Base-by-base conservation (phyloP, 192 early-diverging fungal species). In the Linnemannia elongata region DNA sequence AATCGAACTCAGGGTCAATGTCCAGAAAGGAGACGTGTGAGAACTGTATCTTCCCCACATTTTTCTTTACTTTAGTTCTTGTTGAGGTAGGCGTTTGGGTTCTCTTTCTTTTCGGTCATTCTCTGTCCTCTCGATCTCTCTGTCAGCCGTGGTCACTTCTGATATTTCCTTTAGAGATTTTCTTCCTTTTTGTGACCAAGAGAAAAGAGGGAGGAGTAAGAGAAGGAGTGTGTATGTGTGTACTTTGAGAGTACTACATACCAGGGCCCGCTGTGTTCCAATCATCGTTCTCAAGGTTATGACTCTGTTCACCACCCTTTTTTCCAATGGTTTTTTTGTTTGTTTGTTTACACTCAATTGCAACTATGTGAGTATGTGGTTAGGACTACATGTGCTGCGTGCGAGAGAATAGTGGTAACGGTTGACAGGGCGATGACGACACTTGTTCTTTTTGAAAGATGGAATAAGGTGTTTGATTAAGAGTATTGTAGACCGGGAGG, bases 321-420 rank as follows among this genome's bases (percentile, higher is more conserved):
- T 45, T 52, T 74, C 12, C 44, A 17, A 44, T 52, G 6, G 2
- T 27, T 52, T 33, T n/a, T n/a, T n/a, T n/a, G n/a, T n/a, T 33
- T 74, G 38, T 74, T 74, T 74, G 18, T 52, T 52, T 30, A 76
- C 57, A 55, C 20, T 52, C 49, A 52, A 52, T 4, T 52, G 49
- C 49, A 52, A 52, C 18, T 22, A 20, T 52, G 18, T 52, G 20
- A 6, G 18, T 52, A 52, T 52, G 49, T 52, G 49, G 49, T 52
- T 52, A 52, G 49, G 5, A 52, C 49, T 52, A 52, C 49, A 52
- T 52, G 49, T 52, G 49, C 49, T 52, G 49, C 49, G 49, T 52
- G 49, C 49, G 49, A 52, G 49, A 52, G 49, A 52, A 52, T 18
- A 52, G 49, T 52, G 20, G 49, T 52, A 52, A 52, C 49, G 20